Base-by-base conservation (phyloP, 1,284 basidiomycete species). In the Anthracocystis setariae region DNA sequence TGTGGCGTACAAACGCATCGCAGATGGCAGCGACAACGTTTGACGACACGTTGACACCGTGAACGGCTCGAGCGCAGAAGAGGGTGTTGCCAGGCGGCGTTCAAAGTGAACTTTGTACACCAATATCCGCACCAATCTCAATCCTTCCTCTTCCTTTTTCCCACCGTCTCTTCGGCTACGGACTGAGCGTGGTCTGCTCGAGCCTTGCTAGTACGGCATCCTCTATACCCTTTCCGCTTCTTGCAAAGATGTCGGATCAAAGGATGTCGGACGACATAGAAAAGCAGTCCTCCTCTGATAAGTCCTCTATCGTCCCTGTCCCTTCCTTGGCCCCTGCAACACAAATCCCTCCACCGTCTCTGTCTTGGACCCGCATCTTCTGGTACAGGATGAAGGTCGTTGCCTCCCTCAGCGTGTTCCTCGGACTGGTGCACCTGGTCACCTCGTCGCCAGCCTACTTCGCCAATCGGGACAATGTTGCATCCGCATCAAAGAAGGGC, bases 261-360 rank as follows among this genome's bases (percentile, higher is more conserved):
- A 54, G 24, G 55, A 68, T 68, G 65, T 68, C 65, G 65, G 40
- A 46, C 65, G 65, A 68, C 59, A 49, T 68, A 58, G 55, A 68
- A 68, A 68, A 68, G 59, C 44, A 43, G 25, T 43, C 59, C 29
- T 20, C 32, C 20, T 20, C 20, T 8, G 23, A 47, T 27, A 29
- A 5, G 12, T 29, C 7, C 12, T 29, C 29, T 12, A 5, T 29
- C 29, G 5, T 29, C 29, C 29, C 29, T 12, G 29, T 7, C 29
- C 12, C 7, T 25, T 7, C 29, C 12, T 5, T 25, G 5, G 15
- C 51, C 37, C 25, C 47, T 20, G 8, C 29, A 10, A 21, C 35
- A 10, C 17, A 50, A n/a, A 38, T 45, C 33, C 12, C 52, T 23
- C 21, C 43, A 1, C 8, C 42, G 20, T 47, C 29, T 29, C 8